Evolutionary conservation across 441 rosid species (phyloP), one percentile per base, ranked within the genome.

Genomic region (Euphorbia corollata): DNA sequence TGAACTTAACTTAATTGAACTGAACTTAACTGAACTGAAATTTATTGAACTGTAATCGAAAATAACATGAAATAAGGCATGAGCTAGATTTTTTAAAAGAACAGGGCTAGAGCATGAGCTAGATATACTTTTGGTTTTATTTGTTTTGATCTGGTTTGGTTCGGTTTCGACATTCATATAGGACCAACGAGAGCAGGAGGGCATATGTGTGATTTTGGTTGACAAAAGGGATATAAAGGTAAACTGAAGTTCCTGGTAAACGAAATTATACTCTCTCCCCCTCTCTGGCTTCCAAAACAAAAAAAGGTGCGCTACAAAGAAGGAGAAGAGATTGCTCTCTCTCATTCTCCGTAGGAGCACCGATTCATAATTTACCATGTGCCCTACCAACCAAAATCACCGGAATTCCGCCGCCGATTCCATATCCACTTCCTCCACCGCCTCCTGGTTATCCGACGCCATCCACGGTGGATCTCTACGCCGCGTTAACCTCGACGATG

Each of bases 401-500:
- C 80, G 83, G 57, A 50, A 4, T 67, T 62, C 85, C 73, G 73
- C 58, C 71, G 38, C 68, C 20, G 78, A 74, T 9, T 60, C 64
- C 61, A 67, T 76, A 74, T 70, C 82, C 72, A 51, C 20, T 53
- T 32, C 79, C 23, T 51, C 80, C 5, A 22, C 72, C 32, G 12
- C 74, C 10, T 84, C 77, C n/a, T 89, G 96, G 98, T 76, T 86
- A 68, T 47, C 83, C 16, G 88, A 87, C 15, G 65, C 87, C 2
- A 71, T 79, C 75, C 67, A 77, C 70, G 92, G 92, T 22, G 98
- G 97, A 0, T 75, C 92, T 19, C 74, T 84, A 24, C 83, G 71
- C 34, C 82, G 43, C 36, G 95, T 89, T 0, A 90, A 89, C 75
- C 91, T 87, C 51, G 74, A 89, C 24, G 58, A 74, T 22, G 96